Conservation (phyloP, 208 protist species). For the Leishmania tarentolae region DNA sequence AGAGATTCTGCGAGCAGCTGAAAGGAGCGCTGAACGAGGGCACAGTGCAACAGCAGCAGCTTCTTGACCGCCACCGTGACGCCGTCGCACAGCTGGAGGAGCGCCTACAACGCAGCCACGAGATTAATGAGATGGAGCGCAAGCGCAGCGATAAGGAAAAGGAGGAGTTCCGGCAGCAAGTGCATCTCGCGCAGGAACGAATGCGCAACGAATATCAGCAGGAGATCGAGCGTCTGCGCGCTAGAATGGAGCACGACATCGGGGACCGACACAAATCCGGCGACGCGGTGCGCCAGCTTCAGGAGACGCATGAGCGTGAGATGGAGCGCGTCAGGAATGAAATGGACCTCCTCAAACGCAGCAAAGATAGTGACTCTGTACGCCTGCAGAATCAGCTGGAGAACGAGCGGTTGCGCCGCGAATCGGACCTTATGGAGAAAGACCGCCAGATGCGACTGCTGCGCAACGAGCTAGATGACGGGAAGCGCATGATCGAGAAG, state of each 20-base stretch:
- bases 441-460: constrained; percentile 57
- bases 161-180: constrained; percentile 35
- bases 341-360: constrained; percentile 36
- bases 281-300: constrained; percentile 44
- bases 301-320: constrained; percentile 54
- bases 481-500: constrained; percentile 39
- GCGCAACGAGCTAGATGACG: constrained; percentile 51
- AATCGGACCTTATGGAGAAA: constrained; percentile 64
- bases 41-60: constrained; percentile 37
- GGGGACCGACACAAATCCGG: constrained; percentile 41
- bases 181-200: constrained; percentile 36
- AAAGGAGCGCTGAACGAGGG: constrained; percentile 35
- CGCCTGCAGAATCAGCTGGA: constrained; percentile 50
- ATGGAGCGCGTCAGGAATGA: constrained; percentile 44
- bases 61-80: constrained; percentile 43
- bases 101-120: constrained; percentile 51
- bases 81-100: constrained; percentile 45
- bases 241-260: constrained; percentile 32
- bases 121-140: constrained; percentile 50
- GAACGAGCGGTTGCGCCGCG: constrained; percentile 42
- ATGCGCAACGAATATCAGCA: constrained; percentile 42
- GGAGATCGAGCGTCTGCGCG: constrained; percentile 51
- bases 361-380: constrained; percentile 39
- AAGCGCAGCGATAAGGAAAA: constrained; percentile 51
- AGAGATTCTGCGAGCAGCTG: constrained; percentile 32